Percentiles rank a stretch among this genome's conserved stretches.
phyloP scores from a whole-genome alignment of 768 basidiomycete species.

The Hortiboletus flavorubellus region DNA sequence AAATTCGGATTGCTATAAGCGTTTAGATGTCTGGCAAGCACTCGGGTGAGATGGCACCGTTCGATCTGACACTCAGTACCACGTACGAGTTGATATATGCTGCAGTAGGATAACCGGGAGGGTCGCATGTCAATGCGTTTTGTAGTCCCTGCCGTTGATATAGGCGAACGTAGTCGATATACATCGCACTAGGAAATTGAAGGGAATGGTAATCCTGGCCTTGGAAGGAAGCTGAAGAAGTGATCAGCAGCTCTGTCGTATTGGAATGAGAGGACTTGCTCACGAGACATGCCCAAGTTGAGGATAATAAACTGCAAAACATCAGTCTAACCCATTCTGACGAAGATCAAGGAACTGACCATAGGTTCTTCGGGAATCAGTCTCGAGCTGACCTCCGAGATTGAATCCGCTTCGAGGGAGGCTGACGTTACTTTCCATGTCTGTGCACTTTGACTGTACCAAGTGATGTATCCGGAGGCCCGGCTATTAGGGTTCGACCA shows the following conservation, averaged over 20 bases:
- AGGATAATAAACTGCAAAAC: constrained; percentile 68
- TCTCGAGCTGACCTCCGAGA: constrained; percentile 56
- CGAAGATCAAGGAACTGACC: constrained; percentile 46
- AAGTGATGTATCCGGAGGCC: constrained; percentile 75
- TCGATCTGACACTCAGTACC: background rate
- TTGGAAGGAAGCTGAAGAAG: constrained; percentile 60
- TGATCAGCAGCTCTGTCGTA: constrained; percentile 1
- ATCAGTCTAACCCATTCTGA: constrained; percentile 2
- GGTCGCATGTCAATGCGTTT: constrained; percentile 76
- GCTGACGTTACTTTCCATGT: constrained; percentile 72
- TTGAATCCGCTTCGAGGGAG: constrained; percentile 64
- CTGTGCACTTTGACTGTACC: constrained; percentile 63
- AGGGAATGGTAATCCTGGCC: constrained; percentile 33
- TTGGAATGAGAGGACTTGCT: constrained; percentile 17
- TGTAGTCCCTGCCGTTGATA: constrained; percentile 76
- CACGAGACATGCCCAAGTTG: constrained; percentile 77
- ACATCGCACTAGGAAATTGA: constrained; percentile 75
- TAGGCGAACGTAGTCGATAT: constrained; percentile 86
- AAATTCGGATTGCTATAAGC: constrained; percentile 80
- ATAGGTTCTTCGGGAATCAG: constrained; percentile 89
- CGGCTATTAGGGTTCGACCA: constrained; percentile 70
- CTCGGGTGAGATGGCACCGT: constrained; percentile 5
- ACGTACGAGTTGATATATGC: constrained; percentile 70
- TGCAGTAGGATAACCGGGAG: constrained; percentile 70
- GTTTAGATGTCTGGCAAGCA: constrained; percentile 33